Evolutionary conservation across 352 stramenopile genomes (phyloP), one percentile per base, ranked within the genome.

Genomic region (Phytophthora palmivora): DNA sequence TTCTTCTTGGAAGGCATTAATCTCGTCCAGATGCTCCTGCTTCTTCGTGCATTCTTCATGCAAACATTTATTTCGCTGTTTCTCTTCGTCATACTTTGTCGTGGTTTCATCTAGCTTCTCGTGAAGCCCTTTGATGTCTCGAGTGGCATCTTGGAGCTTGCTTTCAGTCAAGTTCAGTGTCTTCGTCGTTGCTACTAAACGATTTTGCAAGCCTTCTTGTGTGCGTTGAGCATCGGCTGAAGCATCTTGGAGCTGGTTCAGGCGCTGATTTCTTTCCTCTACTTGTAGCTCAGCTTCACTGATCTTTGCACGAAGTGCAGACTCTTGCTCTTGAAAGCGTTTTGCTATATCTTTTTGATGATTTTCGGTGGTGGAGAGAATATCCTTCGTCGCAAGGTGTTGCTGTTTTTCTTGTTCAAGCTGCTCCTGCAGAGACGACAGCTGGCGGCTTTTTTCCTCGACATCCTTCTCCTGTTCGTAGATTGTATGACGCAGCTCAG

Each of bases 401-500:
- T 52, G 41, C 10, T 75, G 60, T 33, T 57, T 48, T 24, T 79
- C 57, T 9, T 68, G 30, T 6, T 76, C 48, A 3, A 84, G 48
- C 22, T 84, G 56, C 10, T 55, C 19, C 37, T 71, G 32, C 3
- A 57, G 16, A 10, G 37, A 34, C 1, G 37, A 36, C n/a, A 78
- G 9, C 10, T 50, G 6, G 7, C 18, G 39, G 18, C 28, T 63
- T 28, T 72, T 76, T 12, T 80, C 63, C 3, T 59, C 65, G 6
- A 91, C 39, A 32, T 87, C 78, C 19, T 82, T 78, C 34, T 91
- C 82, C 61, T 92, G 86, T 39, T 85, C 52, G 37, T 89, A 91
- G 24, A 91, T 88, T 3, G 84, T 93, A 36, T 95, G 84, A 0
- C 86, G 74, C 10, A 95, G 61, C 72, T 92, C 84, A 0, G 81